Evolutionary conservation across 2,329 filamentous ascomycete genomes (phyloP), one percentile per base, ranked within the genome.

Genomic region (Claviceps cyperi): DNA sequence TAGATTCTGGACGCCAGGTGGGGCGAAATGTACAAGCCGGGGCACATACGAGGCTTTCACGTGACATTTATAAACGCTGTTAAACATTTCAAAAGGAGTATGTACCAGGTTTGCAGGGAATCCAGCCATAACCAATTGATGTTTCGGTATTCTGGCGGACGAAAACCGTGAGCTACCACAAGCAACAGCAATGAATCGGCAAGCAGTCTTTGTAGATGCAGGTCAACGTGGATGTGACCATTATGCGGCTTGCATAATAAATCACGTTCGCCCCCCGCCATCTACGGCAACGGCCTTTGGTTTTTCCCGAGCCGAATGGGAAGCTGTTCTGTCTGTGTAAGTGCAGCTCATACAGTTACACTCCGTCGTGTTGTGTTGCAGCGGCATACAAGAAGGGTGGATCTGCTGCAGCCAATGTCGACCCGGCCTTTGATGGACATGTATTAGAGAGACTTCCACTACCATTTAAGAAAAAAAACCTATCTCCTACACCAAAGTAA

Each of bases 361-460:
- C 28, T 32, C 28, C 28, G 28, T 32, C 9, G 28, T 32, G 28
- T 32, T 32, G 28, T 32, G 28, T 32, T 11, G n/a, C n/a, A n/a
- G n/a, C n/a, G n/a, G n/a, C n/a, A n/a, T n/a, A 32, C 28, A 57
- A 52, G 58, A 56, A 56, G 32, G 24, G 53, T 56, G 54, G 52
- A 51, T 47, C 53, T 55, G 53, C 54, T 56, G 54, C 57, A 38
- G 59, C 64, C 66, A 66, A 57, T 55, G 59, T 56, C 58, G 59
- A 51, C 35, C 43, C 38, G 50, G 14, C 43, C 57, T 59, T 64
- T 53, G 50, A 65, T 59, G 59, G 60, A 61, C 62, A 61, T 55
- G 56, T 63, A 22, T 43, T 22, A 43, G 56, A 64, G 62, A 63
- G 63, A 59, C 62, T 61, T 62, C 54, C 58, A 55, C 54, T 56